Conservation (phyloP, 1,284 basidiomycete genomes). For the Pyrrhoderma lamaoense region DNA sequence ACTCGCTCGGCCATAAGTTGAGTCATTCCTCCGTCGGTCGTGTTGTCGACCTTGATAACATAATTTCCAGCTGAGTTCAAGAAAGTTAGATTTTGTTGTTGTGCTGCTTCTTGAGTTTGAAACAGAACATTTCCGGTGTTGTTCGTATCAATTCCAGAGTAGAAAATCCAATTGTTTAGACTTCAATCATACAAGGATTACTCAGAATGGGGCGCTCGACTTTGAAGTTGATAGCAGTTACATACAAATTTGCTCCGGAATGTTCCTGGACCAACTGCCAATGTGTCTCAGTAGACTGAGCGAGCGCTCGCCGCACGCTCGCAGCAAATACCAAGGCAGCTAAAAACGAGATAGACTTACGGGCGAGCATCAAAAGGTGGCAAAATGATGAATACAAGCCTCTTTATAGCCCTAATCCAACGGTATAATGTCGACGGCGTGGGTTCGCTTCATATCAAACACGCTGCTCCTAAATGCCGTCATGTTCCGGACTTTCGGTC, state of each 20-base stretch:
- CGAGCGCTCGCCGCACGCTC: too few relatives aligned
- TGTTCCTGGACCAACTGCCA: constrained; percentile 2
- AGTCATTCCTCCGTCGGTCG: constrained; percentile 12
- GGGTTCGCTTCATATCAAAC: too few relatives aligned
- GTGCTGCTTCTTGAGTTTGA: constrained; percentile 12
- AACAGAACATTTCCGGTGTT: constrained; percentile 19
- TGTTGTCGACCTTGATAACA: constrained; percentile 19
- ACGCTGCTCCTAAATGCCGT: too few relatives aligned
- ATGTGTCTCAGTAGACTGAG: too few relatives aligned
- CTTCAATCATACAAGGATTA: not conserved
- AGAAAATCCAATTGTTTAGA: constrained; percentile 17
- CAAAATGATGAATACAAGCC: too few relatives aligned
- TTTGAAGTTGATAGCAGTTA: too few relatives aligned
- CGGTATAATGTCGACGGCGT: too few relatives aligned
- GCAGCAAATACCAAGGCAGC: too few relatives aligned
- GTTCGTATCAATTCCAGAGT: constrained; percentile 16
- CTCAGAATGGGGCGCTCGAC: not conserved
- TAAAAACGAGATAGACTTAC: too few relatives aligned
- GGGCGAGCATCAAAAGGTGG: too few relatives aligned
- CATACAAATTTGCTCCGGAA: constrained; percentile 11
- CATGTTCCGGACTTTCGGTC: too few relatives aligned
- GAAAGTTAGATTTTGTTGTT: constrained; percentile 12
- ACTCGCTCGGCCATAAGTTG: constrained; percentile 15
- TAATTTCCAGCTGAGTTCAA: constrained; percentile 16
- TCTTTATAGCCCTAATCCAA: too few relatives aligned